These are phyloP conservation scores for Paramarasmius palmivorus DNA, from an alignment of 1,284 basidiomycete species.

Conservation along the genomic window DNA sequence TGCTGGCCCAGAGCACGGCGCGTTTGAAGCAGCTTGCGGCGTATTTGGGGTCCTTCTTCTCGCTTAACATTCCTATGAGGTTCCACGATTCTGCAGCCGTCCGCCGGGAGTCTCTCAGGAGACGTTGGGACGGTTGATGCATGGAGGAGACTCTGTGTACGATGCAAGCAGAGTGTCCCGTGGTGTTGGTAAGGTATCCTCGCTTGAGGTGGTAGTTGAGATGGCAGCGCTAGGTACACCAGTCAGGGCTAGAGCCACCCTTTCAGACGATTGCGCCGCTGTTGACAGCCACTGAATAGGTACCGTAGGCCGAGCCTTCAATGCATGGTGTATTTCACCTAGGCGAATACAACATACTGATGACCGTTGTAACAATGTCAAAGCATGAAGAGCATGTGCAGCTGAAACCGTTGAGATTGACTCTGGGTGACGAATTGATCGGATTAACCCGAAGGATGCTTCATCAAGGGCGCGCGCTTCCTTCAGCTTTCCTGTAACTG, in stretches of 20 bases:
- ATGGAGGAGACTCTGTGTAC: conserved; percentile 50
- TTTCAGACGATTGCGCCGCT: conserved; percentile 69
- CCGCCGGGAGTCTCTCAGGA: conserved; percentile 69
- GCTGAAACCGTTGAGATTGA: conserved; percentile 44
- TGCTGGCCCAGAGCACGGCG: conserved; percentile 55
- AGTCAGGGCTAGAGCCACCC: conserved; percentile 57
- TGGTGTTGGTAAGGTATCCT: conserved; percentile 29
- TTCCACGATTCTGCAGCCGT: conserved; percentile 72
- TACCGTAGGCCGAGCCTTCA: conserved; percentile 38
- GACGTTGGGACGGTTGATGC: conserved; percentile 53
- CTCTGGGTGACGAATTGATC: conserved; percentile 55
- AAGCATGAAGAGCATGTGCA: conserved; percentile 62
- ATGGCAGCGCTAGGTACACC: conserved; percentile 37
- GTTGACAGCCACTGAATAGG: conserved; percentile 59
- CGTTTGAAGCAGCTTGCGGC: conserved; percentile 41
- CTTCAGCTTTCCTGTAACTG: conserved; percentile 62
- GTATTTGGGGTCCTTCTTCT: conserved; percentile 33
- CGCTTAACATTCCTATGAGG: conserved; percentile 43
- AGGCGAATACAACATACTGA: conserved; percentile 74
- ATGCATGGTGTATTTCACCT: conserved; percentile 73
- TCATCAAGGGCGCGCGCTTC: conserved; percentile 72
- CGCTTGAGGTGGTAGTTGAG: conserved; percentile 25
- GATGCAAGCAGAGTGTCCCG: conserved; percentile 35
- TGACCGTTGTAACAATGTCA: conserved; percentile 73
- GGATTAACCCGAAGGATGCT: conserved; percentile 66